Evolutionary conservation across 2,329 filamentous ascomycete genomes (phyloP).

Genomic region (Decorospora gaudefroyi): DNA sequence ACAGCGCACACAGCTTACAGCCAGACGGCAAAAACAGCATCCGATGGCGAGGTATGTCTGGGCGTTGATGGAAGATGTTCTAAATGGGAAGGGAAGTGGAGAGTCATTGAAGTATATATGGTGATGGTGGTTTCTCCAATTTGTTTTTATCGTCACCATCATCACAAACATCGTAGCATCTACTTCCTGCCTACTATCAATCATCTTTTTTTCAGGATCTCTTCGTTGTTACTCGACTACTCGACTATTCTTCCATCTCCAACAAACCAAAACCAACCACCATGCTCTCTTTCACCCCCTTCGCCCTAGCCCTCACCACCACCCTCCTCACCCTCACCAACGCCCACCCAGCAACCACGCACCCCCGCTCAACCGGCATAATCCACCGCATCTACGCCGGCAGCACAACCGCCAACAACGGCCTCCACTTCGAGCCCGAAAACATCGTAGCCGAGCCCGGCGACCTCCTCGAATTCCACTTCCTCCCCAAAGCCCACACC

Average conservation of each 20-base stretch:
- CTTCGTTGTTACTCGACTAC: constrained; percentile 20
- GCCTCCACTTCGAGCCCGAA: constrained; percentile 42
- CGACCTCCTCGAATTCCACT: constrained; percentile 55
- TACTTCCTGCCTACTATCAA: constrained; percentile 2
- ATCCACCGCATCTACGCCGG: constrained; percentile 38
- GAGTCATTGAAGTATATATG: constrained; percentile 22
- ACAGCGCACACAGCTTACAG: constrained; percentile 11
- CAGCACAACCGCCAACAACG: constrained; percentile 28
- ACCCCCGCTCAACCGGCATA: constrained; percentile 26
- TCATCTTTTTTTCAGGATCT: constrained; percentile 1
- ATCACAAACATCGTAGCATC: not conserved
- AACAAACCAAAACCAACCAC: constrained; percentile 19
- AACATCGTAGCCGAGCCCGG: constrained; percentile 40
- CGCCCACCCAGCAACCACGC: constrained; percentile 9
- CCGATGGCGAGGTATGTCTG: constrained; percentile 19
- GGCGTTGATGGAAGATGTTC: too few relatives aligned
- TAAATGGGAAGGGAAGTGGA: too few relatives aligned
- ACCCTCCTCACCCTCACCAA: constrained; percentile 26
- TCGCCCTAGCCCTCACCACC: constrained; percentile 26
- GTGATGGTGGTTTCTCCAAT: constrained; percentile 1
- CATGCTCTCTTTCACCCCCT: constrained; percentile 34
- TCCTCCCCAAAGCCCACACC: constrained; percentile 68
- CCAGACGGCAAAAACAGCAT: constrained; percentile 11
- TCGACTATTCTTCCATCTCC: constrained; percentile 5
- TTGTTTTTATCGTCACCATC: constrained; percentile 26